phyloP scores from a whole-genome alignment of 345 rosid species.

The Abelmoschus esculentus region DNA sequence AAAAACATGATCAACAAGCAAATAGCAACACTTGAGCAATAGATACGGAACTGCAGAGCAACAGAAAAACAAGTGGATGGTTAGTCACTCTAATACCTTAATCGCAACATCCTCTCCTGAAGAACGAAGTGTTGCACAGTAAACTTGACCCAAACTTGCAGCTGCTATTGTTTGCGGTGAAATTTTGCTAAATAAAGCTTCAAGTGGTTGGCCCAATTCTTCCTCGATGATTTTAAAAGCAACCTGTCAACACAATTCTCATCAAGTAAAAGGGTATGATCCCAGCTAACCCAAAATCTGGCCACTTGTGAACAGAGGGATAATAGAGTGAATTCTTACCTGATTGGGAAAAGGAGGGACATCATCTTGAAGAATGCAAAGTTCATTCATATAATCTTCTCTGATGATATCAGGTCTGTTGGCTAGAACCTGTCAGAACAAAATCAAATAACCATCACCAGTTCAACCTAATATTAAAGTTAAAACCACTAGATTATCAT shows the following conservation, averaged over 20 bases:
- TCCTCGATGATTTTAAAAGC: constrained; percentile 90
- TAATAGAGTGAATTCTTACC: constrained; percentile 28
- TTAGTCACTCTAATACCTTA: constrained; percentile 49
- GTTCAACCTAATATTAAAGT: background rate
- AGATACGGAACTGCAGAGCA: background rate
- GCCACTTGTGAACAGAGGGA: background rate
- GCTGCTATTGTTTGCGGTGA: constrained; percentile 85
- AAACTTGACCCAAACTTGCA: constrained; percentile 97
- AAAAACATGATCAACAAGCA: background rate
- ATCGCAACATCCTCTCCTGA: constrained; percentile 96
- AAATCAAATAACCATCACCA: constrained; percentile 5
- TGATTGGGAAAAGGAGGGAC: constrained; percentile 93
- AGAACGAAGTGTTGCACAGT: constrained; percentile 80
- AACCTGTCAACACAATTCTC: constrained; percentile 39
- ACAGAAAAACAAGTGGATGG: background rate
- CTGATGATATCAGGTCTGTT: constrained; percentile 92
- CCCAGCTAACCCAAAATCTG: background rate
- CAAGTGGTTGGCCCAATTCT: constrained; percentile 86
- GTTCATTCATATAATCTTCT: constrained; percentile 97
- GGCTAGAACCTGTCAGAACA: constrained; percentile 63
- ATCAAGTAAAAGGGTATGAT: constrained; percentile 15
- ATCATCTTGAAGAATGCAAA: constrained; percentile 95
- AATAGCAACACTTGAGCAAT: background rate
- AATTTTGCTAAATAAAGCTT: constrained; percentile 78
- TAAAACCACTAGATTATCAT: background rate